Conservation (phyloP, 305 asterid species). For the Coffea humblotiana region DNA sequence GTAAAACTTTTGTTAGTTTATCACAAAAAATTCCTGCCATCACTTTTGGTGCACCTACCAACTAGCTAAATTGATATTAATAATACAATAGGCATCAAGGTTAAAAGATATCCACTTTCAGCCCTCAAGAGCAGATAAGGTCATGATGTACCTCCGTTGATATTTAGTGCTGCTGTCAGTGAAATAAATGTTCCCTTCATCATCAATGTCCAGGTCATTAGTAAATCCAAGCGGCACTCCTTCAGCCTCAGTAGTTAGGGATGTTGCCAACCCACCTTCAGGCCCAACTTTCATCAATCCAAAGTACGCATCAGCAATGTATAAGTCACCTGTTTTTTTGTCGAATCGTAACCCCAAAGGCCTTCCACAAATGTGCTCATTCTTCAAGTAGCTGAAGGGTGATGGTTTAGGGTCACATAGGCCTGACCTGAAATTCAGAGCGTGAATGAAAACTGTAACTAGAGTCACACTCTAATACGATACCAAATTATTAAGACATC, state of each 20-base stretch:
- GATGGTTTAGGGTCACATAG: constrained; percentile 71
- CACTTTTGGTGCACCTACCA: neutral
- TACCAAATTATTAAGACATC: neutral
- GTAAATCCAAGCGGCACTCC: constrained; percentile 80
- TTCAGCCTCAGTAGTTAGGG: constrained; percentile 68
- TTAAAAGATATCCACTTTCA: neutral
- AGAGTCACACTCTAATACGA: neutral
- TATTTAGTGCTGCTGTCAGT: constrained; percentile 85
- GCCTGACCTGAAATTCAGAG: constrained; percentile 52
- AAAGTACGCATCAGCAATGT: constrained; percentile 91
- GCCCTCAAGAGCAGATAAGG: neutral
- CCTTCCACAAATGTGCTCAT: constrained; percentile 95
- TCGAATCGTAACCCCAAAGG: constrained; percentile 90
- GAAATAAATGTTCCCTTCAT: constrained; percentile 77
- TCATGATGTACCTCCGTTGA: constrained; percentile 58
- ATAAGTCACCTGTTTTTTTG: constrained; percentile 70
- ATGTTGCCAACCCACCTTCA: constrained; percentile 86
- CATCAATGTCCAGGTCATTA: constrained; percentile 80
- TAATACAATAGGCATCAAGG: neutral
- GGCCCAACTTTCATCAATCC: constrained; percentile 94
- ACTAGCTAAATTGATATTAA: neutral
- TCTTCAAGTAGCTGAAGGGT: constrained; percentile 50
- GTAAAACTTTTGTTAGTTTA: neutral
- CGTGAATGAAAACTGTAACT: neutral
- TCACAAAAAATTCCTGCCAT: neutral